These are phyloP conservation scores for Daldinia concentrica DNA, from an alignment of 495 filamentous ascomycete genomes.

Conservation along the genomic window DNA sequence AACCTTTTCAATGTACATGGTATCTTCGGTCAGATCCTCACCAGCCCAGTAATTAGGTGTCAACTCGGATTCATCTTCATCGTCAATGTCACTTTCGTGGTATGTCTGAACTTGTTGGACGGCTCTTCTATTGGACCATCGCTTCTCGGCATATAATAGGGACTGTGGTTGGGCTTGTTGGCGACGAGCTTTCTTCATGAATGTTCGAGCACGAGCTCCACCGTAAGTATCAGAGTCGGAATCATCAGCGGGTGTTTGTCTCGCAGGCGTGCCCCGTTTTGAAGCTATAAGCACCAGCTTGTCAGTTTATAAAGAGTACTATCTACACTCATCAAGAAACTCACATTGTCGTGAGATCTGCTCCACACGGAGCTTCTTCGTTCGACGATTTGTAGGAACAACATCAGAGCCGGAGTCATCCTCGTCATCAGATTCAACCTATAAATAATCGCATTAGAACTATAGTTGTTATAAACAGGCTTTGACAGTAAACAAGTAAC, in stretches of 20 bases:
- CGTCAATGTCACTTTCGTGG: constrained; percentile 81
- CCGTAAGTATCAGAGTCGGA: constrained; percentile 81
- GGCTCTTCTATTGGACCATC: constrained; percentile 90
- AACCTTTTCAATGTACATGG: constrained; percentile 86
- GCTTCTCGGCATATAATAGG: constrained; percentile 73
- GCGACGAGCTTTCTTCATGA: constrained; percentile 76
- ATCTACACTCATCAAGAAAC: constrained; percentile 30
- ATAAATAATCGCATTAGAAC: constrained; percentile 40
- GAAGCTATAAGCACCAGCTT: constrained; percentile 61
- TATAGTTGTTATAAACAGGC: not conserved
- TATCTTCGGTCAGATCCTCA: constrained; percentile 69
- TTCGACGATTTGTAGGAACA: constrained; percentile 58
- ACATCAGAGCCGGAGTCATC: constrained; percentile 75
- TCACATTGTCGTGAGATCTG: constrained; percentile 60
- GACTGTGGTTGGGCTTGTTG: constrained; percentile 68
- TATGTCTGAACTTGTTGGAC: constrained; percentile 80
- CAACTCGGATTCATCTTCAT: constrained; percentile 69
- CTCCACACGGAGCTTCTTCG: constrained; percentile 59
- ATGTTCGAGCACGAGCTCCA: constrained; percentile 69
- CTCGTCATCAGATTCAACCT: constrained; percentile 80
- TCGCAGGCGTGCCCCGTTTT: constrained; percentile 68
- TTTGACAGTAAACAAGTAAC: constrained; percentile 34
- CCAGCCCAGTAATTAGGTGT: constrained; percentile 71
- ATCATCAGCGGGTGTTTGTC: constrained; percentile 66
- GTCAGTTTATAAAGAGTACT: constrained; percentile 41